These are phyloP conservation scores for Fraxinus sp. DNA, from an alignment of 305 asterid species.

Conservation along the genomic window DNA sequence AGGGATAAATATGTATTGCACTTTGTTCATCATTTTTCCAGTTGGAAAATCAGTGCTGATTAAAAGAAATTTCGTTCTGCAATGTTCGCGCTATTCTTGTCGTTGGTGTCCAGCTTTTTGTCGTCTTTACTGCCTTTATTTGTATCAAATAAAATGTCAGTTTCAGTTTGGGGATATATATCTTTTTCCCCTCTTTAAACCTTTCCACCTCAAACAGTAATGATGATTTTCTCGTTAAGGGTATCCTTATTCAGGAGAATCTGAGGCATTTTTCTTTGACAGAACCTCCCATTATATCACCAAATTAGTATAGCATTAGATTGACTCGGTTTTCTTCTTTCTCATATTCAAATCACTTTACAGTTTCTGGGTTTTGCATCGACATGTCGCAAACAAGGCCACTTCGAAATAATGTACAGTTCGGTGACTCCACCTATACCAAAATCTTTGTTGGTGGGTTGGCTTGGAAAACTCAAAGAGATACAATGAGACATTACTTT, in stretches of 20 bases:
- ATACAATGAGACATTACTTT: slow-evolving; percentile 79
- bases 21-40: neutral
- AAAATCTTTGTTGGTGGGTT: slow-evolving; percentile 96
- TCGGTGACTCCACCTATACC: slow-evolving; percentile 17
- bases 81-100: neutral
- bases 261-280: neutral
- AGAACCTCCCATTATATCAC: neutral
- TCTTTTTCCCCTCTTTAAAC: neutral
- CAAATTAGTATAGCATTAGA: neutral
- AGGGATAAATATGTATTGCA: neutral
- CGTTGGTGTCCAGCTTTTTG: neutral
- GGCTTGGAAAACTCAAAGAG: slow-evolving; percentile 98
- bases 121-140: neutral
- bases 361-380: neutral
- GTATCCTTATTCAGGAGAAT: neutral
- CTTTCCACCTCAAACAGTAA: neutral
- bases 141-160: neutral
- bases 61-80: neutral
- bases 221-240: neutral
- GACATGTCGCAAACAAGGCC: neutral
- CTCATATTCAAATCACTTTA: neutral
- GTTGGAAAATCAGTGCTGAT: no score
- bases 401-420: slow-evolving; percentile 28
- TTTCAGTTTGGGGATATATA: neutral
- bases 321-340: neutral